phyloP scores from a whole-genome alignment of 2,329 filamentous ascomycete species.

The Teratosphaeria nubilosa region DNA sequence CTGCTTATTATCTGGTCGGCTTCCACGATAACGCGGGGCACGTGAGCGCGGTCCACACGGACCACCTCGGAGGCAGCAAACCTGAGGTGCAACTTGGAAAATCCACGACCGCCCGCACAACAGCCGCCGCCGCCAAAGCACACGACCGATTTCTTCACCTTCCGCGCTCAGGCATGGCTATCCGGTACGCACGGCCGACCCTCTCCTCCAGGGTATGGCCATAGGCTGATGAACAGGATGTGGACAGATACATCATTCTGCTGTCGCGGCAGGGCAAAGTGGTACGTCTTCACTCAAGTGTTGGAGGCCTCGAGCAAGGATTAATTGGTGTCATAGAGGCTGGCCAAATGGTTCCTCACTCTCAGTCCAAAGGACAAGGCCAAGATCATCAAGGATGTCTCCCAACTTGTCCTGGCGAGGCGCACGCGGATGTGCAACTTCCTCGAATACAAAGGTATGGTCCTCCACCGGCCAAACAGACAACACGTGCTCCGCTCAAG shows the following conservation, averaged over 20 bases:
- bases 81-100: neutral
- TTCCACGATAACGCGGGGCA: too few relatives aligned
- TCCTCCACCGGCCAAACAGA: slow-evolving; percentile 11
- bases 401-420: slow-evolving; percentile 88
- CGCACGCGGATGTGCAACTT: slow-evolving; percentile 99
- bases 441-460: slow-evolving; percentile 89
- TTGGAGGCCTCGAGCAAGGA: neutral
- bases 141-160: neutral
- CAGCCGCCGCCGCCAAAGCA: neutral
- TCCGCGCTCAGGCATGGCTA: slow-evolving; percentile 36
- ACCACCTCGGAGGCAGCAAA: too few relatives aligned
- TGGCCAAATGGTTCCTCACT: slow-evolving; percentile 99
- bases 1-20: too few relatives aligned
- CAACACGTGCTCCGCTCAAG: slow-evolving; percentile 5
- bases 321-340: slow-evolving; percentile 51
- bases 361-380: slow-evolving; percentile 96
- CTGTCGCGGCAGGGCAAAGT: slow-evolving; percentile 98
- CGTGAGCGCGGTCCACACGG: too few relatives aligned
- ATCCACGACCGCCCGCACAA: neutral
- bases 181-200: slow-evolving; percentile 36
- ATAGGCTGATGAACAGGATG: slow-evolving; percentile 7
- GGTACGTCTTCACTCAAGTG: slow-evolving; percentile 47
- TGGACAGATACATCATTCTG: slow-evolving; percentile 80
- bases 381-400: slow-evolving; percentile 99
- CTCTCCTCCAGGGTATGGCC: neutral